A percentile compares a stretch with the other conserved stretches of the same genome.
phyloP scores from a whole-genome alignment of 1,284 basidiomycete genomes.

The Pseudozyma flocculosa region DNA sequence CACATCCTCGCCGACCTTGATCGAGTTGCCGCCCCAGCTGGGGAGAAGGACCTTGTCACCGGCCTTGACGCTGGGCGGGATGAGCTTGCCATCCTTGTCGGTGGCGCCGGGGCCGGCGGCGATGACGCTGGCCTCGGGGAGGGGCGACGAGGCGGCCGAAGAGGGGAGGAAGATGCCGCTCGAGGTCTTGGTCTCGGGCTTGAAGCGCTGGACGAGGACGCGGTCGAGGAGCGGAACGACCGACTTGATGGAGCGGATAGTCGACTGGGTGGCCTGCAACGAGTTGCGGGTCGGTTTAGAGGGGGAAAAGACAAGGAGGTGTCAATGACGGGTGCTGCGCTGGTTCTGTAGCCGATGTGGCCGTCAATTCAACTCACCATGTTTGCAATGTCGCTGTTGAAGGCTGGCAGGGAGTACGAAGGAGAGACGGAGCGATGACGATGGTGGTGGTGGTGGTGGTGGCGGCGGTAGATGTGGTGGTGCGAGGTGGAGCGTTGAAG shows the following conservation, averaged over 20 bases:
- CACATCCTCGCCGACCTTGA: constrained; percentile 96
- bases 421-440: too few species aligned
- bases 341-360: too few species aligned
- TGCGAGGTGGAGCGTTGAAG: too few species aligned
- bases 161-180: constrained; percentile 87
- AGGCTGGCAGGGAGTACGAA: too few species aligned
- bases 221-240: constrained; percentile 91
- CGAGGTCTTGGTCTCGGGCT: constrained; percentile 66
- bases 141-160: constrained; percentile 75
- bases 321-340: too few species aligned
- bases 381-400: too few species aligned
- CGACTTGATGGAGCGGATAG: constrained; percentile 74
- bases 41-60: constrained; percentile 92
- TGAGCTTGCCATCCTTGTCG: constrained; percentile 76
- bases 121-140: constrained; percentile 95
- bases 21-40: constrained; percentile 90
- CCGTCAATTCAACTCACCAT: too few species aligned
- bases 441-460: too few species aligned
- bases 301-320: too few species aligned
- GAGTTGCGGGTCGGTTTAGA: too few species aligned
- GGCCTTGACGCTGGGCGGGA: constrained; percentile 77
- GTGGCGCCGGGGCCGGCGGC: constrained; percentile 89
- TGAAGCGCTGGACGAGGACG: constrained; percentile 95
- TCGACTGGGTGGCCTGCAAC: constrained; percentile 43
- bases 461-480: too few species aligned